Evolutionary conservation across 176 grass and related monocot genomes (phyloP), one percentile per base, ranked within the genome.

Genomic region (Aegilops bicornis): DNA sequence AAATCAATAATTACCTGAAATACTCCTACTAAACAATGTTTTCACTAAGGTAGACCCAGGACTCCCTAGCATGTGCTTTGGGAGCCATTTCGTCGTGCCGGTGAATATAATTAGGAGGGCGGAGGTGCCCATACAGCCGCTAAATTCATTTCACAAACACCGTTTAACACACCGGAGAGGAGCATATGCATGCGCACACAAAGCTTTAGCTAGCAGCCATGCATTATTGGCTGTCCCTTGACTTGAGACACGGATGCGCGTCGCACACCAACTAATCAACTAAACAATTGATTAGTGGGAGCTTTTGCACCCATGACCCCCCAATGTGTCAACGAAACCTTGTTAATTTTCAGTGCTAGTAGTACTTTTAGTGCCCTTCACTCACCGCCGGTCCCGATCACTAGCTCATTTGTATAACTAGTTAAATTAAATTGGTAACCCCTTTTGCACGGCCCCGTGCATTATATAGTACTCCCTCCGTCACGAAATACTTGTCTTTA

Each of bases 231-330:
- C 63, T 78, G 84, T 56, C 52, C 64, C 84, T 86, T 90, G 83
- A 90, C 88, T 11, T 23, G 52, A 86, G 79, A 86, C 30, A n/a
- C 30, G 47, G 70, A 85, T 61, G 68, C 17, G 66, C 23, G 64
- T 36, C 3, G 20, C 30, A 24, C 47, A 59, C 31, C 12, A 69
- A 76, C 24, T 76, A 47, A 76, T 59, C 3, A 48, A 58, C 45
- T 84, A 33, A 48, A 29, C 25, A 64, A 59, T 29, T 75, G 54
- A 59, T 27, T 27, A 75, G 2, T 2, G 22, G 12, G 3, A 11
- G 25, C 5, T 76, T 75, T 61, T 33, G 66, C 13, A 32, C 39
- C 24, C 8, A 24, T 20, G 10, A 48, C 54, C 27, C 23, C 35
- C 0, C 27, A 27, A 27, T n/a, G n/a, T n/a, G n/a, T n/a, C 15